Evolutionary conservation across 495 filamentous ascomycete genomes (phyloP), one percentile per base, ranked within the genome.

Genomic region (Penicillium coffeae): DNA sequence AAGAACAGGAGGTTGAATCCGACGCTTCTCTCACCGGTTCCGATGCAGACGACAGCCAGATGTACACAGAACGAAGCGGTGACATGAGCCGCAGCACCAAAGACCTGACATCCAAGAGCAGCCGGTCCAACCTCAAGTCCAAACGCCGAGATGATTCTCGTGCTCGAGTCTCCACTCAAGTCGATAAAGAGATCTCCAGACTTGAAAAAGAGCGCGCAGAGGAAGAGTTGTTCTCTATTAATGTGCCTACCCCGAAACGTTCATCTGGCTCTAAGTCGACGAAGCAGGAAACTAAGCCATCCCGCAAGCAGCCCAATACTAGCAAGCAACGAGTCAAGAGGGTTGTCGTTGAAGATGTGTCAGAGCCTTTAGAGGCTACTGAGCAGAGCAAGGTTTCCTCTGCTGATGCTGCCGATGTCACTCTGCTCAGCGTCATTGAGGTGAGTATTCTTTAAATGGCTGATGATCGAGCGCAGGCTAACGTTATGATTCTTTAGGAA

Each of bases 361-460:
- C 66, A 16, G 60, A 41, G 9, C 69, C 61, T 3, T 55, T 60
- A 12, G 72, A 73, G 13, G 43, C 54, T 14, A 69, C 71, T 18
- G 60, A 66, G 37, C 63, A 69, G 38, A 66, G 56, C 19, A 68
- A 58, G 51, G 60, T 50, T 14, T 60, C 66, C 2, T 63, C 59
- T 30, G 25, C 25, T 21, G 54, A 51, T 3, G 64, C 60, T 8
- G 60, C 65, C 32, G 66, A 77, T 39, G 27, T 75, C 21, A 78
- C 74, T 3, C 50, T 75, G 44, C 54, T 79, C 19, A 78, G 71
- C 54, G 68, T 74, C 30, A 61, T 78, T 48, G 70, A 78, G 60
- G 70, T 71, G 46, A 64, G 64, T 58, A 12, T 16, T 30, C 21
- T 7, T 5, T 8, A 8, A 19, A 20, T 8, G 5, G 3, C 49